phyloP scores from a whole-genome alignment of 2,329 filamentous ascomycete genomes.

The Calonectria pseudoreteaudii region DNA sequence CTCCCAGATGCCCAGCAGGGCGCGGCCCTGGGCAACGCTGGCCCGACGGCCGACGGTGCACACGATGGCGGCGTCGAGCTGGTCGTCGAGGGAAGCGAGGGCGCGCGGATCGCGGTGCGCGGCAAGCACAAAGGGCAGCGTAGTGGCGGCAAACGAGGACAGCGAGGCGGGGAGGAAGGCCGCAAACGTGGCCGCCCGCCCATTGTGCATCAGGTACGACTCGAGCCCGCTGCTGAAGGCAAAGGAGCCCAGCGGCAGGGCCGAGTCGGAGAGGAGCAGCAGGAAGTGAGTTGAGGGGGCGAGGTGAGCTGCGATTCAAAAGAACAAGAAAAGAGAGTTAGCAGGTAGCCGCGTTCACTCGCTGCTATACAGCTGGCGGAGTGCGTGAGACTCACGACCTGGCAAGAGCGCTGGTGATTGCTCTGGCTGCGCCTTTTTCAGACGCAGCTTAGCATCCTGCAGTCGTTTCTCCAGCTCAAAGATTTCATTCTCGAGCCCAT shows the following conservation, averaged over 20 bases:
- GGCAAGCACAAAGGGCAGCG: constrained; percentile 80
- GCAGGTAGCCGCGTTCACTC: neutral
- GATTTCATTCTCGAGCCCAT: constrained; percentile 66
- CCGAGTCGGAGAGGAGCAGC: constrained; percentile 83
- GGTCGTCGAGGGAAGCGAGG: constrained; percentile 75
- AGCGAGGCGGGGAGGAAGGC: constrained; percentile 78
- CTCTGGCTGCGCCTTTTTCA: constrained; percentile 48
- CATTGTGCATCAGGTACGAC: constrained; percentile 80
- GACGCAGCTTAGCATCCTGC: constrained; percentile 56
- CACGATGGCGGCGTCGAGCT: constrained; percentile 79
- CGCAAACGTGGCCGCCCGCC: constrained; percentile 61
- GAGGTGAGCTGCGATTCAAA: constrained; percentile 20
- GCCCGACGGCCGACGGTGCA: constrained; percentile 85
- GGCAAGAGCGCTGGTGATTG: constrained; percentile 28
- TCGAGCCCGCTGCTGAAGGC: constrained; percentile 87
- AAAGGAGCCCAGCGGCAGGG: constrained; percentile 86
- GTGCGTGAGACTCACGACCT: constrained; percentile 27
- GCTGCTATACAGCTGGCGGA: neutral
- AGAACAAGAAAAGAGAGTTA: neutral
- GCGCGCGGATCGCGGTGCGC: constrained; percentile 67
- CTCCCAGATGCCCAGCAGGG: constrained; percentile 82
- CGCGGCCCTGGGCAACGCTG: constrained; percentile 80
- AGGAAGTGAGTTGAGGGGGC: constrained; percentile 69
- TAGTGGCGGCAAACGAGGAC: constrained; percentile 76
- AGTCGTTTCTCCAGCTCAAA: constrained; percentile 67